Evolutionary conservation across 1,284 basidiomycete genomes (phyloP).

Genomic region (Trichosporon sp.): DNA sequence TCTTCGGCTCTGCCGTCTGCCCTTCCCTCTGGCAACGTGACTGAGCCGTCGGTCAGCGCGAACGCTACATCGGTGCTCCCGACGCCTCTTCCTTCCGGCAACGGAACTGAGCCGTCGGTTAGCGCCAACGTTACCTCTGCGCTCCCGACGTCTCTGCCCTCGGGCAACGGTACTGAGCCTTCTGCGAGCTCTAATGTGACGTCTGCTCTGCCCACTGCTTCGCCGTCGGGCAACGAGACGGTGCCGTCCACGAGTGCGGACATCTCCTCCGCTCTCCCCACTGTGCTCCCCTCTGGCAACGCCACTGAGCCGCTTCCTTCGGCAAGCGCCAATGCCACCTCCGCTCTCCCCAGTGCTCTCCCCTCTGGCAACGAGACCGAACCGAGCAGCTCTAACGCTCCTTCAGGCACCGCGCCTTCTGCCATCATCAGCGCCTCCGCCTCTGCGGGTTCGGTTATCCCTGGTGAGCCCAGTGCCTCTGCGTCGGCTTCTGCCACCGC

Average conservation of each 20-base stretch:
- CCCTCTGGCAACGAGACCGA: constrained; percentile 6
- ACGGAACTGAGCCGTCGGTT: background rate
- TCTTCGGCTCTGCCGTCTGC: background rate
- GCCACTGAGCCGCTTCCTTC: too few relatives aligned
- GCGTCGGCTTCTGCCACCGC: constrained; percentile 11
- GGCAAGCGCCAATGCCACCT: constrained; percentile 13
- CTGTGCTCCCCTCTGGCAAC: constrained; percentile 2
- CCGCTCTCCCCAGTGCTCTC: background rate
- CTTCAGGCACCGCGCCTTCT: background rate
- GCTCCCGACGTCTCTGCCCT: background rate
- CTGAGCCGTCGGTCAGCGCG: background rate
- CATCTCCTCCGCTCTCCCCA: background rate
- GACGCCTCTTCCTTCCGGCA: background rate
- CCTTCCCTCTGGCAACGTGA: background rate
- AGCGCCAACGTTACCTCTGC: background rate
- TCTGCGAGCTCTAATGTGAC: constrained; percentile 6
- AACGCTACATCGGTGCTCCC: background rate
- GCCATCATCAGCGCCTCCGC: background rate
- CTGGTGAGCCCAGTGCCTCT: constrained; percentile 11
- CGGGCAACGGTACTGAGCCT: background rate
- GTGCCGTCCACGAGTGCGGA: background rate
- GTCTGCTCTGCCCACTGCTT: background rate
- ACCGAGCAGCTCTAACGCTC: constrained; percentile 8
- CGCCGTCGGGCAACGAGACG: constrained; percentile 1
- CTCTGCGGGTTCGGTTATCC: background rate